Percentiles rank a stretch among this genome's conserved stretches.
phyloP scores from a whole-genome alignment of 2,329 filamentous ascomycete species.

The Calonectria pteridis region DNA sequence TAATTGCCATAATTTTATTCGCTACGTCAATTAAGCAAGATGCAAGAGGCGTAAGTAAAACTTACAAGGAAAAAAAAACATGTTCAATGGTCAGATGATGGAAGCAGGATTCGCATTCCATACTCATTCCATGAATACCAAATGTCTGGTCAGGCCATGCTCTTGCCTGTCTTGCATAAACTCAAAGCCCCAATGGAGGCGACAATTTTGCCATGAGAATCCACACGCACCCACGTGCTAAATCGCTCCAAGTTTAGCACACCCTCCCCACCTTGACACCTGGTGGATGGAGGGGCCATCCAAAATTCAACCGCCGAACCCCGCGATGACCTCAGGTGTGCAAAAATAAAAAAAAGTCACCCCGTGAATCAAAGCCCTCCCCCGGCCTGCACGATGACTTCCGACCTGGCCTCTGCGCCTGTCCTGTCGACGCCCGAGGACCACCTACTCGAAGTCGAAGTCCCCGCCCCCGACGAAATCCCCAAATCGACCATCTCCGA shows the following conservation, averaged over 20 bases:
- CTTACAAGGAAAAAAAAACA: not conserved
- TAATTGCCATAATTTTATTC: conserved; percentile 24
- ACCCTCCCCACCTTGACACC: conserved; percentile 48
- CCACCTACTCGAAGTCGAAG: conserved; percentile 69
- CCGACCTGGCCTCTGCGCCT: conserved; percentile 65
- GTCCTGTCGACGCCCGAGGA: conserved; percentile 75
- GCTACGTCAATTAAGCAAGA: not conserved
- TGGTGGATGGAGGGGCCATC: conserved; percentile 17
- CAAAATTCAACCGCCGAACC: conserved; percentile 31
- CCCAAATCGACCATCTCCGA: conserved; percentile 60
- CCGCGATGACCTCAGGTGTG: conserved; percentile 39
- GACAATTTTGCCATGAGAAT: not conserved
- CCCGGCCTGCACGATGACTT: conserved; percentile 53
- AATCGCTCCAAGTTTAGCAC: conserved; percentile 30
- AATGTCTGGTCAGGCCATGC: not conserved
- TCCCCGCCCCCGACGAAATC: conserved; percentile 55
- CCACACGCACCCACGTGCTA: not conserved
- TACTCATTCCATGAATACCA: not conserved
- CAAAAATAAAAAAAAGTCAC: conserved; percentile 24
- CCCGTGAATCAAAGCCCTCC: conserved; percentile 9
- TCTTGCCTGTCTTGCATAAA: not conserved
- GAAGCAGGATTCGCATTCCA: not conserved
- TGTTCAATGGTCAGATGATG: not conserved
- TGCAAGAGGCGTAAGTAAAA: not conserved
- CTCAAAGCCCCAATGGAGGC: not conserved